Evolutionary conservation across 1,284 basidiomycete genomes (phyloP).

Genomic region (Tilletia caries): DNA sequence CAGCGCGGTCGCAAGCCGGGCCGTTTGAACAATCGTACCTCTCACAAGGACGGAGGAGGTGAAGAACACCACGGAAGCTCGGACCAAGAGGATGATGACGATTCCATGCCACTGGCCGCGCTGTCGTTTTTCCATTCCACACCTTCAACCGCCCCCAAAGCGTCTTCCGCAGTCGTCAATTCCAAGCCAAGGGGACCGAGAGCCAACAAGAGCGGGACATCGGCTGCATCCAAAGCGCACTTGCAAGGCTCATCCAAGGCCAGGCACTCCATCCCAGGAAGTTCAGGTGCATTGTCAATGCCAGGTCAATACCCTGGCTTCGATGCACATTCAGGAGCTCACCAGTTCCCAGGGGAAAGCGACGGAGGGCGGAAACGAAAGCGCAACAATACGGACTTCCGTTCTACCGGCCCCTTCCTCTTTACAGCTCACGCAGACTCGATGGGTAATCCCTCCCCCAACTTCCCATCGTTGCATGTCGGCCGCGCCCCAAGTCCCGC

Average conservation of each 20-base stretch:
- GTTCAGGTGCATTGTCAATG: background rate
- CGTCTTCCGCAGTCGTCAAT: background rate
- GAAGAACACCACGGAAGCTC: slow-evolving; percentile 21
- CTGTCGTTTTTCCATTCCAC: background rate
- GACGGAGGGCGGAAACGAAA: background rate
- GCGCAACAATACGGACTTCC: background rate
- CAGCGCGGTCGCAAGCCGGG: slow-evolving; percentile 9
- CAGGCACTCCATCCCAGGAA: background rate
- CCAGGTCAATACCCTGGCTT: background rate
- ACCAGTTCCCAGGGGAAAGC: background rate
- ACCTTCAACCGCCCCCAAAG: background rate
- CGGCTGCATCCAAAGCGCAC: too few species aligned
- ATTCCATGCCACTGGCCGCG: slow-evolving; percentile 18
- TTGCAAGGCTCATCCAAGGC: background rate
- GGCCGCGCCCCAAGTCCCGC: background rate
- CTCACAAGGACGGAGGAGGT: background rate
- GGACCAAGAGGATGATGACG: slow-evolving; percentile 34
- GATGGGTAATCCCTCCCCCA: background rate
- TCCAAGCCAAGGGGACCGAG: too few species aligned
- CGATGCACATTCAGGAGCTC: background rate
- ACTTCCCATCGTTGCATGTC: background rate
- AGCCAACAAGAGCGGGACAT: too few species aligned
- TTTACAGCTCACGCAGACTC: background rate
- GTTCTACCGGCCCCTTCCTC: background rate
- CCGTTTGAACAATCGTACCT: background rate